These are phyloP conservation scores for Stachybotrys elegans DNA, from an alignment of 2,329 filamentous ascomycete species.

Conservation along the genomic window DNA sequence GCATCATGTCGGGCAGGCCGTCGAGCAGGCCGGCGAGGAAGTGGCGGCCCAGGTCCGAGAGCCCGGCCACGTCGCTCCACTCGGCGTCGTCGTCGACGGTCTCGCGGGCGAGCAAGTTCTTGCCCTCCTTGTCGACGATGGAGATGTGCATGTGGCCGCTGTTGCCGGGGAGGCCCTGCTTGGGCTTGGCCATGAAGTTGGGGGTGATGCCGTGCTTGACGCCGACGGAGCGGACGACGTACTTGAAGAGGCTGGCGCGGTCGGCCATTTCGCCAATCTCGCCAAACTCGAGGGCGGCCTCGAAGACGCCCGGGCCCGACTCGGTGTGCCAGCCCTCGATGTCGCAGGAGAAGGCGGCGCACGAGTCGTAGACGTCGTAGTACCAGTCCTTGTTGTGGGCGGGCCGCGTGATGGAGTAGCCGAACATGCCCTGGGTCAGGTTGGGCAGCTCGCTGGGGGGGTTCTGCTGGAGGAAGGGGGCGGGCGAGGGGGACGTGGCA, in stretches of 20 bases:
- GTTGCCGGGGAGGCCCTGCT: slow-evolving; percentile 86
- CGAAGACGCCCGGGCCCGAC: slow-evolving; percentile 88
- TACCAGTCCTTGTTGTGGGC: slow-evolving; percentile 91
- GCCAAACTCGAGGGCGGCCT: slow-evolving; percentile 88
- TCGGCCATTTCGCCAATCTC: slow-evolving; percentile 89
- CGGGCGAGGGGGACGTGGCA: slow-evolving; percentile 56
- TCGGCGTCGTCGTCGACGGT: slow-evolving; percentile 64
- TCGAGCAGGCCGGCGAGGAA: slow-evolving; percentile 89
- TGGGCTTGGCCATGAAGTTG: slow-evolving; percentile 98
- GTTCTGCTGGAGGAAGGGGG: slow-evolving; percentile 69
- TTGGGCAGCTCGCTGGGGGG: slow-evolving; percentile 68
- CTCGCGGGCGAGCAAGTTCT: slow-evolving; percentile 78
- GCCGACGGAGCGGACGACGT: slow-evolving; percentile 84
- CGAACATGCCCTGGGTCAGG: slow-evolving; percentile 92
- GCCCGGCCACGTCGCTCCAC: slow-evolving; percentile 69
- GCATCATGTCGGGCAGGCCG: slow-evolving; percentile 93
- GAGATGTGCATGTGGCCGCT: slow-evolving; percentile 95
- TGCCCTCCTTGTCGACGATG: slow-evolving; percentile 71
- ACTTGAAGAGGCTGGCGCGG: slow-evolving; percentile 88
- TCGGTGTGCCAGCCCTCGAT: slow-evolving; percentile 97
- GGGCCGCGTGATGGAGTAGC: slow-evolving; percentile 82
- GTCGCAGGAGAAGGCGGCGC: slow-evolving; percentile 69
- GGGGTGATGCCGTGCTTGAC: slow-evolving; percentile 87
- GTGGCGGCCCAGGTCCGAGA: slow-evolving; percentile 85
- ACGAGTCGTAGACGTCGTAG: slow-evolving; percentile 80